These are phyloP conservation scores for Camillea tinctor DNA, from an alignment of 2,329 filamentous ascomycete genomes.

Conservation along the genomic window DNA sequence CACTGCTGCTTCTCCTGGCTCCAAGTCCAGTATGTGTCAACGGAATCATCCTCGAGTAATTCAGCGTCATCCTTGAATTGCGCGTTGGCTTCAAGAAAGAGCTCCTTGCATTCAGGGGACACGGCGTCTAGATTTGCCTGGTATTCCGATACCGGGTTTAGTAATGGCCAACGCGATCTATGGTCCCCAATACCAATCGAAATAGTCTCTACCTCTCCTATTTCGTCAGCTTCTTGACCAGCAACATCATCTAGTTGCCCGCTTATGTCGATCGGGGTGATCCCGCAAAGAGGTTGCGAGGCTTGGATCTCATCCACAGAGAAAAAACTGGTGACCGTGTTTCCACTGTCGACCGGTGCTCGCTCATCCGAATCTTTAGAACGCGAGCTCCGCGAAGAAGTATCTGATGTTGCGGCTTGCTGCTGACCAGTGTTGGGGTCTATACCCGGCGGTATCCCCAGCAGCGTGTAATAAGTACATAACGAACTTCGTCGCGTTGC, in stretches of 20 bases:
- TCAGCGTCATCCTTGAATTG: neutral
- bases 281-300: neutral
- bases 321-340: neutral
- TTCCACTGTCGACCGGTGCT: too few relatives aligned
- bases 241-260: neutral
- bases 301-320: neutral
- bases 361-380: neutral
- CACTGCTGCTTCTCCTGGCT: slow-evolving; percentile 9
- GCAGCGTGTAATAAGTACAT: neutral
- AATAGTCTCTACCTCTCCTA: neutral
- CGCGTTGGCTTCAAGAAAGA: slow-evolving; percentile 1
- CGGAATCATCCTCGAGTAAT: slow-evolving; percentile 1
- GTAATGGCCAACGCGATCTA: neutral
- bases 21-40: slow-evolving; percentile 18
- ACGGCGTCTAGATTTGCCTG: slow-evolving; percentile 8
- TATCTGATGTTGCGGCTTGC: neutral
- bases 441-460: neutral
- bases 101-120: slow-evolving; percentile 1
- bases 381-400: neutral
- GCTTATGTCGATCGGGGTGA: neutral
- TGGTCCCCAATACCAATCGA: neutral
- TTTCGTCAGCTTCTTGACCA: neutral
- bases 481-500: neutral
- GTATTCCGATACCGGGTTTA: slow-evolving; percentile 3
- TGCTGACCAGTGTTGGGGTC: neutral